phyloP scores from a whole-genome alignment of 2,329 filamentous ascomycete genomes.

The Penicillium brevicompactum region DNA sequence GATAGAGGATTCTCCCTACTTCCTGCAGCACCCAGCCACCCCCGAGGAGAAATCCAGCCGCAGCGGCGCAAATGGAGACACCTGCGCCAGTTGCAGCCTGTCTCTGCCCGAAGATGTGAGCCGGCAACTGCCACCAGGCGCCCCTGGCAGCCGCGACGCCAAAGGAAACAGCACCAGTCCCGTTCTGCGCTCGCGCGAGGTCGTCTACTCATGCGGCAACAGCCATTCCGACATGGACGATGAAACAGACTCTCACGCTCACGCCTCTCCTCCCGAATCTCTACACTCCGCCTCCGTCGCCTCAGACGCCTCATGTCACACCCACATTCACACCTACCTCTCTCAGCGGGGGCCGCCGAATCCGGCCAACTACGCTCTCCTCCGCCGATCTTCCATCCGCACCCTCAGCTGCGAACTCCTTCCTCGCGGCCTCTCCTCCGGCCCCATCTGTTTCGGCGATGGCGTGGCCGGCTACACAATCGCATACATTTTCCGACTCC shows the following conservation, averaged over 20 bases:
- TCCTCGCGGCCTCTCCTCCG: slow-evolving; percentile 58
- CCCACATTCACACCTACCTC: slow-evolving; percentile 60
- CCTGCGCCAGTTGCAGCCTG: slow-evolving; percentile 61
- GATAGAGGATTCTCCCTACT: slow-evolving; percentile 56
- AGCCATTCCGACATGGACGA: slow-evolving; percentile 41
- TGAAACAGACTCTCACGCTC: slow-evolving; percentile 36
- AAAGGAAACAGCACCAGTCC: slow-evolving; percentile 55
- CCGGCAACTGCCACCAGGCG: slow-evolving; percentile 55
- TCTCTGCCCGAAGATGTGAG: slow-evolving; percentile 57
- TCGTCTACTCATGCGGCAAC: slow-evolving; percentile 54
- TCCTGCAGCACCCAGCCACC: slow-evolving; percentile 43
- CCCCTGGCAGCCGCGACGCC: slow-evolving; percentile 53
- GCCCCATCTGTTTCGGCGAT: slow-evolving; percentile 62
- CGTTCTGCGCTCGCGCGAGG: slow-evolving; percentile 57
- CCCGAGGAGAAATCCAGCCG: slow-evolving; percentile 50
- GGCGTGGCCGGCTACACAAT: slow-evolving; percentile 59
- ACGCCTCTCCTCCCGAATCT: slow-evolving; percentile 42
- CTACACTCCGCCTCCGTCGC: slow-evolving; percentile 44
- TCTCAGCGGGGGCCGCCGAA: slow-evolving; percentile 60
- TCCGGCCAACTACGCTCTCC: slow-evolving; percentile 55
- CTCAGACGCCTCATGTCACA: slow-evolving; percentile 53
- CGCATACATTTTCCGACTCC: slow-evolving; percentile 61
- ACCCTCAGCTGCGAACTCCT: slow-evolving; percentile 60
- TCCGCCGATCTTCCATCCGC: slow-evolving; percentile 60
- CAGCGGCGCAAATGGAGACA: slow-evolving; percentile 51